These are phyloP conservation scores for Lipomyces spencermartinsiae DNA, from an alignment of 805 yeast species.

Conservation along the genomic window DNA sequence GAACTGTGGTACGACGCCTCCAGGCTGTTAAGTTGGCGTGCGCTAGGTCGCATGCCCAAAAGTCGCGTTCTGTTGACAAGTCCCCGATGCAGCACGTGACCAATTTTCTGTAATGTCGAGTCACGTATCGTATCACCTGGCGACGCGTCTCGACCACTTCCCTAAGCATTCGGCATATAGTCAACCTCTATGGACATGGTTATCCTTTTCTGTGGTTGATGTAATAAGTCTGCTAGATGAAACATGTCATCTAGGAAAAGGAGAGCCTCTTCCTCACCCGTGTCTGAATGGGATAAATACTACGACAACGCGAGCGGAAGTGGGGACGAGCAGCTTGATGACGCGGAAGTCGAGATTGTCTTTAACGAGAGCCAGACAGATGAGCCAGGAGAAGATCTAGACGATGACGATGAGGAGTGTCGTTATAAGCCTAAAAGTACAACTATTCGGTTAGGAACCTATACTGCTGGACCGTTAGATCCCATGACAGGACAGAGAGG, in stretches of 20 bases:
- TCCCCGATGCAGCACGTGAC: not conserved
- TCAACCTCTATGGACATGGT: not conserved
- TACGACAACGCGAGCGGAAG: slow-evolving; percentile 14
- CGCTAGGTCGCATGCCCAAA: not conserved
- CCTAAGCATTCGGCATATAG: not conserved
- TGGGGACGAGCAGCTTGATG: slow-evolving; percentile 12
- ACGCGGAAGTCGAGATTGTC: not conserved
- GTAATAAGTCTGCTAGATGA: not conserved
- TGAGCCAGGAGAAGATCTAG: slow-evolving; percentile 13
- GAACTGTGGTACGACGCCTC: no score
- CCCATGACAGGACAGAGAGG: slow-evolving; percentile 43
- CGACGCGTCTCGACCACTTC: not conserved
- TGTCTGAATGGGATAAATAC: not conserved
- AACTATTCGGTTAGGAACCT: slow-evolving; percentile 28
- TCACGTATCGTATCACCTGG: not conserved
- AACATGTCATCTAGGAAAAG: not conserved
- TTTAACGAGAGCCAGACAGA: slow-evolving; percentile 11
- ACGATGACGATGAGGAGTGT: slow-evolving; percentile 22
- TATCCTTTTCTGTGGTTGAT: not conserved
- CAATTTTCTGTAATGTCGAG: not conserved
- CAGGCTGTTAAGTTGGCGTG: no score
- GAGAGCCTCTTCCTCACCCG: not conserved
- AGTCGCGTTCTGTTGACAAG: not conserved
- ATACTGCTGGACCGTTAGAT: slow-evolving; percentile 42
- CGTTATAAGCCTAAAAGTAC: slow-evolving; percentile 16